Evolutionary conservation across 805 yeast genomes (phyloP), one percentile per base, ranked within the genome.

Genomic region (Yarrowia divulgata): DNA sequence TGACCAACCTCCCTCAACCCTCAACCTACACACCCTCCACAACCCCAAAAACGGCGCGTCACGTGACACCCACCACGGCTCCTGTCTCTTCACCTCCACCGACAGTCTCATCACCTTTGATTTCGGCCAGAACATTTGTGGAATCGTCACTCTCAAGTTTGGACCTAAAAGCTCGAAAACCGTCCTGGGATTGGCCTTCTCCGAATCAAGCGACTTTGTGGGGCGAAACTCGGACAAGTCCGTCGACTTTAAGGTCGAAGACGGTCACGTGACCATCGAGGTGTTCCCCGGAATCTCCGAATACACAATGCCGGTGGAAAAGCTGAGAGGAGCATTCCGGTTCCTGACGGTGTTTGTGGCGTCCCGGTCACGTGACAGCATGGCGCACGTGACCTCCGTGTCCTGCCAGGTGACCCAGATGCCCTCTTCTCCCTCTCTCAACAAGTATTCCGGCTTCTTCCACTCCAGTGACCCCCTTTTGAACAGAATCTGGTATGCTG

Each of bases 211-310:
- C 23, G 39, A 40, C 5, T 57, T 57, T 14, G 63, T 57, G 10
- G 63, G 63, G 12, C 8, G 63, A 57, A 35, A 40, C 35, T 57
- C 63, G 39, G 63, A 57, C 39, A 57, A 57, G n/a, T 57, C 63
- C 16, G 63, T 57, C 14, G 63, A 57, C 48, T 57, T 57, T 32
- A 29, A n/a, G 12, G 48, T 57, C 23, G 10, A 6, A 1, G 63
- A 57, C n/a, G 63, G 63, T 2, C 63, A 57, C 48, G 48, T 57
- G 63, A 40, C 63, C 3, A 13, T 57, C 23, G 48, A 57, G 12
- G 63, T 57, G 3, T 29, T 13, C 34, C 60, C 60, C 1, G 60
- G 60, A 7, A 39, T 23, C n/a, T 37, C 60, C 8, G 60, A 57
- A 12, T 57, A 57, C 37, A 57, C 63, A 8, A 42, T 57, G 46